Percentiles rank a stretch among this genome's conserved stretches.
Evolutionary conservation across 2,329 filamentous ascomycete species (phyloP).

Genomic region (Plenodomus biglobosus): DNA sequence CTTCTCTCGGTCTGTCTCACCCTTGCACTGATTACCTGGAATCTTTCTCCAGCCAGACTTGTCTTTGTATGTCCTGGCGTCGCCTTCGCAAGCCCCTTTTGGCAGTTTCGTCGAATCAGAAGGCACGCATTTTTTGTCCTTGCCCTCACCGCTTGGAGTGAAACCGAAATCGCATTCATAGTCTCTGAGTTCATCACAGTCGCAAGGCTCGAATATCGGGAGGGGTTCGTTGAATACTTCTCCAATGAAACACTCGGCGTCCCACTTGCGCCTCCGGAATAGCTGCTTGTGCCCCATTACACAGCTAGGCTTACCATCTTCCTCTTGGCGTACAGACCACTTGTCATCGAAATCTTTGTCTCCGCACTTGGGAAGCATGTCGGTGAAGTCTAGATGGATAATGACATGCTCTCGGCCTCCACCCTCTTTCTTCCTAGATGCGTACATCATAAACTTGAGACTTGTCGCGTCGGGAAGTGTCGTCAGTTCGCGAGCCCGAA

Average conservation of each 20-base stretch:
- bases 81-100: slow-evolving; percentile 70
- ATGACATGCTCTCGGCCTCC: slow-evolving; percentile 62
- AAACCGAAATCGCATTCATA: slow-evolving; percentile 99
- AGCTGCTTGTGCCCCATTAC: slow-evolving; percentile 95
- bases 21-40: slow-evolving; percentile 60
- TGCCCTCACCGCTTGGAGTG: slow-evolving; percentile 48
- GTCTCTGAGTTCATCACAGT: slow-evolving; percentile 73
- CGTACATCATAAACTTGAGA: slow-evolving; percentile 83
- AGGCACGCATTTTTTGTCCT: slow-evolving; percentile 68
- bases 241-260: slow-evolving; percentile 85
- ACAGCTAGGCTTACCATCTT: slow-evolving; percentile 79
- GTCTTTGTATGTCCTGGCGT: slow-evolving; percentile 74
- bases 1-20: slow-evolving; percentile 48
- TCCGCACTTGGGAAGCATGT: slow-evolving; percentile 76
- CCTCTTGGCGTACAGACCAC: slow-evolving; percentile 82
- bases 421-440: slow-evolving; percentile 46
- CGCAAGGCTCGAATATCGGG: slow-evolving; percentile 71
- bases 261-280: slow-evolving; percentile 80
- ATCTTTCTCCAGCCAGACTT: slow-evolving; percentile 92
- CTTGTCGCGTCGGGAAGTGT: slow-evolving; percentile 92
- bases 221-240: slow-evolving; percentile 78
- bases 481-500: slow-evolving; percentile 73
- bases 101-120: slow-evolving; percentile 66
- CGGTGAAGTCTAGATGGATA: slow-evolving; percentile 80
- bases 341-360: slow-evolving; percentile 72